These are phyloP conservation scores for Pezicula carpinea DNA, from an alignment of 2,329 filamentous ascomycete genomes.

Conservation along the genomic window DNA sequence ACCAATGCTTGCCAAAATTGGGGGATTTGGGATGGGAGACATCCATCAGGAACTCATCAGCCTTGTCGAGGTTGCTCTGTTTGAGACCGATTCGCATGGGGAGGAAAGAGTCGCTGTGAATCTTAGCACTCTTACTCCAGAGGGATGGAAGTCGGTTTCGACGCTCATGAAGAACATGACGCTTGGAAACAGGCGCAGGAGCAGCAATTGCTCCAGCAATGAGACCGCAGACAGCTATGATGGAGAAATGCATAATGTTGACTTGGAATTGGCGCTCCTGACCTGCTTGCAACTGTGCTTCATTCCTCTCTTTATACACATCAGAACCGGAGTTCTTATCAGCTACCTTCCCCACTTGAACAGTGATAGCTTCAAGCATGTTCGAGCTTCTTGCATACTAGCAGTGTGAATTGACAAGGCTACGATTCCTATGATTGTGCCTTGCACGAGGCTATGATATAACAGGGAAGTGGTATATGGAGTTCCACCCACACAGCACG, in stretches of 20 bases:
- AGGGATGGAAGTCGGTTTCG: neutral
- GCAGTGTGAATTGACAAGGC: neutral
- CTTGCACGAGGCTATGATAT: neutral
- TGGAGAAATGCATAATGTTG: conserved; percentile 1
- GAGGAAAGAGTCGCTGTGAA: conserved; percentile 7
- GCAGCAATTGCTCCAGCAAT: conserved; percentile 1
- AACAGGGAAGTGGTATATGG: neutral
- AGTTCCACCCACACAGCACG: neutral
- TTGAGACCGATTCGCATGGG: conserved; percentile 35
- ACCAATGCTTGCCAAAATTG: conserved; percentile 42
- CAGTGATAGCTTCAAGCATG: neutral
- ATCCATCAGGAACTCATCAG: conserved; percentile 36
- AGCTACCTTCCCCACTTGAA: neutral
- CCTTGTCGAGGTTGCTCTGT: conserved; percentile 39
- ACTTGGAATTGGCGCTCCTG: neutral
- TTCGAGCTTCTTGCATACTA: neutral
- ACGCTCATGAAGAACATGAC: conserved; percentile 8
- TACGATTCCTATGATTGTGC: neutral
- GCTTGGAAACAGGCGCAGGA: neutral
- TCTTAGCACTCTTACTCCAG: conserved; percentile 1
- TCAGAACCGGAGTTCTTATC: neutral
- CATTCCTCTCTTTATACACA: neutral
- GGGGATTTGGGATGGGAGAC: conserved; percentile 38
- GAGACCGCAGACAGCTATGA: neutral
- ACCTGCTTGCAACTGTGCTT: neutral